Conservation (phyloP, 2,329 filamentous ascomycete genomes). For the Neofusicoccum laricinum region DNA sequence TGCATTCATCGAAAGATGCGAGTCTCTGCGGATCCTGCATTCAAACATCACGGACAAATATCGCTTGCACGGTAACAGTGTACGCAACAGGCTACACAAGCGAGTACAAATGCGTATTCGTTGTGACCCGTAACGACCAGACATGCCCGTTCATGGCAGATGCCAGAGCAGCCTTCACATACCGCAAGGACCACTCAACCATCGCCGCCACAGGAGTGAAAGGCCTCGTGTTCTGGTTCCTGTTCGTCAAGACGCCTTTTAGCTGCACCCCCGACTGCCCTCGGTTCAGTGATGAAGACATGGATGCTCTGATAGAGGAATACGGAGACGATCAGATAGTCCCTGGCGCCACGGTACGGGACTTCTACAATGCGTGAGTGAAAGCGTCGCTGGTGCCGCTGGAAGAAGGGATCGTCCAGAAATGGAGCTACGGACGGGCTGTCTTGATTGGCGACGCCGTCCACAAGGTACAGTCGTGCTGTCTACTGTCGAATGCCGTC, state of each 20-base stretch:
- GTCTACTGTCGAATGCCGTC: neutral
- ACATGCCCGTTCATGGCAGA: neutral
- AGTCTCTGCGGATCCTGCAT: neutral
- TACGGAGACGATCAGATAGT: constrained; percentile 27
- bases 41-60: neutral
- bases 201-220: constrained; percentile 20
- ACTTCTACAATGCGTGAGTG: constrained; percentile 30
- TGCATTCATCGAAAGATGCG: neutral
- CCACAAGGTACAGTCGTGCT: neutral
- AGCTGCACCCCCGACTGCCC: constrained; percentile 23
- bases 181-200: neutral
- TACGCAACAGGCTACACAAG: neutral
- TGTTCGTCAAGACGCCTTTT: constrained; percentile 22
- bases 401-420: neutral
- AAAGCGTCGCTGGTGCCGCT: neutral
- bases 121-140: neutral
- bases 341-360: constrained; percentile 29
- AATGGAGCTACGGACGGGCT: neutral
- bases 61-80: neutral
- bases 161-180: neutral
- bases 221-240: constrained; percentile 24
- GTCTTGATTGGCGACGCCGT: neutral
- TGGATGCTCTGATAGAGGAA: constrained; percentile 25
- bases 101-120: neutral
- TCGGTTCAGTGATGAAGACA: constrained; percentile 27